Evolutionary conservation across 148 eudicot species (phyloP), one percentile per base, ranked within the genome.

Genomic region (Oxyria digyna): DNA sequence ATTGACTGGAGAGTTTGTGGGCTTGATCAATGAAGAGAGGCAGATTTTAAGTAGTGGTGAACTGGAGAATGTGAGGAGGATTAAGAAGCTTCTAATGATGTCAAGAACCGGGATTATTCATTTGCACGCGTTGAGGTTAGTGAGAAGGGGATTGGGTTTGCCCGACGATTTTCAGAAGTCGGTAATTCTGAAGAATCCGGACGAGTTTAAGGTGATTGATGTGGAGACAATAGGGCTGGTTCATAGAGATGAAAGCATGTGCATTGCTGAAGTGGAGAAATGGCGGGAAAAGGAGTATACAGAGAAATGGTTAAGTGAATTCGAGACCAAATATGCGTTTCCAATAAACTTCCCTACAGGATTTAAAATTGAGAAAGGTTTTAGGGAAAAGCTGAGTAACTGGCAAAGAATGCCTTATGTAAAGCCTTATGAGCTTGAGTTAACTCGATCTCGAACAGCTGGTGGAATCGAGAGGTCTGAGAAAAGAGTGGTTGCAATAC

Each of bases 221-320:
- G 70, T 76, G 41, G 97, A 91, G 77, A 66, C 79, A 18, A 85
- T 88, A 70, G 84, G 73, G 54, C 42, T 86, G 67, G 78, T 85
- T 62, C 67, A 78, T 62, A 81, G 72, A 67, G 86, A 79, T 75
- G 79, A 79, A 43, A 41, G 38, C 68, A 65, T 81, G 69, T 73
- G 71, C 15, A 74, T 79, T 62, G 91, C 86, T 0, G 65, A 80
- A 74, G 83, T 90, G 0, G 97, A 90, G 57, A 73, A 77, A 20
- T 90, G 94, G 94, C 81, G 97, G 75, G 85, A 90, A 67, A 81
- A 31, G 41, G 97, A 90, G 75, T 88, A 69, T 17, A 73, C 40
- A 24, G 91, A 84, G 80, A 91, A 86, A 27, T 88, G 91, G 97
- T 74, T 86, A 81, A 88, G 97, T 75, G 97, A 91, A 68, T 91